Evolutionary conservation across 106 monocot species (phyloP).

Genomic region (Dioscorea alata): DNA sequence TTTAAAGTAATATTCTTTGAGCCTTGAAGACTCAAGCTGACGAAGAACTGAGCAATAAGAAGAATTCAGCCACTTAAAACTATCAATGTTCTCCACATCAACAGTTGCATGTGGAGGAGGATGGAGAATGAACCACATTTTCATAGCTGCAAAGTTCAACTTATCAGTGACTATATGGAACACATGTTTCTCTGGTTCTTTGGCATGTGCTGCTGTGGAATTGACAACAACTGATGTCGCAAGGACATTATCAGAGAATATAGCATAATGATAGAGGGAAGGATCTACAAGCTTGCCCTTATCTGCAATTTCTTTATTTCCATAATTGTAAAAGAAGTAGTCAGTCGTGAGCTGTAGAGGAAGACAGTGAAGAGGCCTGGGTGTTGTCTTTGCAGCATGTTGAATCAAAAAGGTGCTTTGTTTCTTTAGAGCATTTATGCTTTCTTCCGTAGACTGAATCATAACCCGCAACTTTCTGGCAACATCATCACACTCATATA

Average conservation of each 20-base stretch:
- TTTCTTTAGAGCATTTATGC: constrained; percentile 22
- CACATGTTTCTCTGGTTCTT: constrained; percentile 27
- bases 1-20: constrained; percentile 8
- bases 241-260: constrained; percentile 45
- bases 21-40: constrained; percentile 4
- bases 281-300: constrained; percentile 22
- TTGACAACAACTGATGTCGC: constrained; percentile 37
- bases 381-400: constrained; percentile 40
- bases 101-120: not conserved
- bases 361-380: constrained; percentile 35
- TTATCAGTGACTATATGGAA: constrained; percentile 41
- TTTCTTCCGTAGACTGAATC: constrained; percentile 38
- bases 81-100: constrained; percentile 4
- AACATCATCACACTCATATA: constrained; percentile 27
- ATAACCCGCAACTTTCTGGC: constrained; percentile 37
- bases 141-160: constrained; percentile 8
- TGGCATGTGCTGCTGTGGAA: constrained; percentile 26
- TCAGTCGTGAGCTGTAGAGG: constrained; percentile 38
- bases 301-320: constrained; percentile 3
- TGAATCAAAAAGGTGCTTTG: constrained; percentile 36
- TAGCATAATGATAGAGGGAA: constrained; percentile 39
- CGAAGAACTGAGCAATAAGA: constrained; percentile 7
- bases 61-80: constrained; percentile 8
- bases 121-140: constrained; percentile 3
- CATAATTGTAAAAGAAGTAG: constrained; percentile 25